phyloP scores from a whole-genome alignment of 495 filamentous ascomycete genomes.

The Pyrenopolyporus hunteri region DNA sequence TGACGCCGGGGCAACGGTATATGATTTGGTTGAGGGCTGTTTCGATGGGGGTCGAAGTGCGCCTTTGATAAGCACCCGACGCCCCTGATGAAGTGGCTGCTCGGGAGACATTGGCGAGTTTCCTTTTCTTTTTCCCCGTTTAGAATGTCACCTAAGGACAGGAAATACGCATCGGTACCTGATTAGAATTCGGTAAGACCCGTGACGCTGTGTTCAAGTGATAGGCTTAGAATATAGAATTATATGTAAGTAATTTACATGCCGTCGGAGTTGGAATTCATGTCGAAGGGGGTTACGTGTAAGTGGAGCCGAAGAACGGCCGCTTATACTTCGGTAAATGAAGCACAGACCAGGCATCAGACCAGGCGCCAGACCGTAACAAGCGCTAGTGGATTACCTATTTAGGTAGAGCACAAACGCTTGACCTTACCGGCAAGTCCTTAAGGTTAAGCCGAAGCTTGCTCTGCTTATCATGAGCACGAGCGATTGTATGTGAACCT shows the following conservation, averaged over 20 bases:
- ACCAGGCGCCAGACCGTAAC: too few relatives aligned
- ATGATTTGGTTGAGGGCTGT: constrained; percentile 36
- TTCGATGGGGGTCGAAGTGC: constrained; percentile 32
- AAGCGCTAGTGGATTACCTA: constrained; percentile 9
- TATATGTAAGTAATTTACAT: constrained; percentile 6
- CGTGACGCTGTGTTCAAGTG: constrained; percentile 6
- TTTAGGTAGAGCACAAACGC: constrained; percentile 3
- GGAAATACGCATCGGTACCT: constrained; percentile 4
- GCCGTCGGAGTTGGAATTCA: constrained; percentile 11
- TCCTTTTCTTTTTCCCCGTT: too few relatives aligned
- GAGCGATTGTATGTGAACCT: too few relatives aligned
- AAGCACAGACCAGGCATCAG: constrained; percentile 12
- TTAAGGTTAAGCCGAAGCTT: constrained; percentile 17
- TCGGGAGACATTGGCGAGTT: constrained; percentile 3
- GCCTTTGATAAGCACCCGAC: constrained; percentile 36
- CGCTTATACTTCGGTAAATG: constrained; percentile 22
- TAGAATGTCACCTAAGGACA: neutral
- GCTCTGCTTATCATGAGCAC: too few relatives aligned
- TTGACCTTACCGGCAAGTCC: neutral
- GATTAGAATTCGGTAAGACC: neutral
- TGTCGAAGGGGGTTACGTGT: neutral
- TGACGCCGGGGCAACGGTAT: constrained; percentile 42
- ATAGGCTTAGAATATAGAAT: constrained; percentile 7
- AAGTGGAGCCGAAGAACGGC: constrained; percentile 17
- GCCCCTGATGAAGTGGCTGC: constrained; percentile 3